phyloP scores from a whole-genome alignment of 108 stramenopile genomes.

The Conticribra guillardii region DNA sequence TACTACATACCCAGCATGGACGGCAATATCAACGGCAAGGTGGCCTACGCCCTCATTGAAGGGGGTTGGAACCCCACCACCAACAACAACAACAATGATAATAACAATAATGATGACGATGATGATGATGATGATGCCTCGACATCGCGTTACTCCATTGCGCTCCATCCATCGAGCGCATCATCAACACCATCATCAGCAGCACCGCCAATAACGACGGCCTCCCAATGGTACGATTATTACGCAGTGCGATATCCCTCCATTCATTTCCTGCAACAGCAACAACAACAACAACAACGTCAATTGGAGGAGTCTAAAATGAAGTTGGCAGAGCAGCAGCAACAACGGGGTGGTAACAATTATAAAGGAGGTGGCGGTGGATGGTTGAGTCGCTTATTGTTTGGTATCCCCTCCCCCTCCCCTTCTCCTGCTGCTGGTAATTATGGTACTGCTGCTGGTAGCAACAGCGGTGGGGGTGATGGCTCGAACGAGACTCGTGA shows the following conservation, averaged over 20 bases:
- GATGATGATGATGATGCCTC: background rate
- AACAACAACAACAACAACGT: slow-evolving; percentile 3
- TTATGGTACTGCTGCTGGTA: background rate
- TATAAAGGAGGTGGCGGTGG: too few species aligned
- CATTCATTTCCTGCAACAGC: background rate
- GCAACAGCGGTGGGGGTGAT: background rate
- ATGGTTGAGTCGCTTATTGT: slow-evolving; percentile 31
- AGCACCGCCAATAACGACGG: slow-evolving; percentile 14
- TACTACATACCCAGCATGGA: too few species aligned
- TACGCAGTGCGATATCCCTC: slow-evolving; percentile 40
- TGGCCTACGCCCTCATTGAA: background rate
- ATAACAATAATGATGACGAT: background rate
- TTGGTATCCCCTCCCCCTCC: too few species aligned
- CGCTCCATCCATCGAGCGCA: background rate
- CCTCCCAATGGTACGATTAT: slow-evolving; percentile 41
- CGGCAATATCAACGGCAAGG: background rate
- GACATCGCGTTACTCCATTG: slow-evolving; percentile 3
- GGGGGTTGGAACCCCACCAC: background rate
- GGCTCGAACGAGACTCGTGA: background rate
- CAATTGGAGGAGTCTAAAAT: slow-evolving; percentile 5
- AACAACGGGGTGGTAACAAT: background rate
- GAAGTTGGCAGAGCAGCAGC: background rate
- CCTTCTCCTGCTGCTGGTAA: too few species aligned
- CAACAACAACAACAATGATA: background rate
- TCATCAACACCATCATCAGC: background rate